Evolutionary conservation across 2,329 filamentous ascomycete species (phyloP), one percentile per base, ranked within the genome.

Genomic region (Chrysosporium keratinophilum): DNA sequence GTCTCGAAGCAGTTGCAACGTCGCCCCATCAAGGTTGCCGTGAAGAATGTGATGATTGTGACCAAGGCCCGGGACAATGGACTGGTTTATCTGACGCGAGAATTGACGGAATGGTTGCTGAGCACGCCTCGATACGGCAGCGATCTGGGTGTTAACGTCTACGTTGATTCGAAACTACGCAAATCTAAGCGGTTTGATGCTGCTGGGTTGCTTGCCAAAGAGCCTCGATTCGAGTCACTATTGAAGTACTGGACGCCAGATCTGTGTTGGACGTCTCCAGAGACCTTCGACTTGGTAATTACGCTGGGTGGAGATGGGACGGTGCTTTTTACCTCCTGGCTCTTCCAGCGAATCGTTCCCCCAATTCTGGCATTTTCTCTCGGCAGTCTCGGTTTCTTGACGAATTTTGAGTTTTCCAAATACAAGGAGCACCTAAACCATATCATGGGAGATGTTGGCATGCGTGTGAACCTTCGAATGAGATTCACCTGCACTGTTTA

Each of bases 401-500:
- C 93, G 12, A 97, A 96, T 66, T 97, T 97, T 67, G 90, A 97
- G 67, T 98, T 93, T 65, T 82, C 88, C 57, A 80, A 84, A 62
- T 96, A 95, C 76, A 89, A 88, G 70, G 78, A 86, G 56, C 87
- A 95, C 64, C 79, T 98, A 34, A 85, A 88, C 70, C 84, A 83
- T 52, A 81, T 97, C 61, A 95, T 98, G 89, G 89, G 89, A 57
- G 88, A 94, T 54, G 82, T 86, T 1, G 93, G 93, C 54, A 97
- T 98, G 91, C 85, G 91, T 52, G 91, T 97, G 57, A 97, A 95
- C 65, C 77, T 98, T 61, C 88, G 93, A 61, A 98, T 98, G 93
- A 87, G 93, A 58, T 98, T 98, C 70, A 98, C 93, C 14, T 97
- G 91, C 73, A 97, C 93, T 0, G 90, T 98, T 7, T 96, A 91